phyloP scores from a whole-genome alignment of 2,329 filamentous ascomycete genomes.

The Colletotrichum gigasporum region DNA sequence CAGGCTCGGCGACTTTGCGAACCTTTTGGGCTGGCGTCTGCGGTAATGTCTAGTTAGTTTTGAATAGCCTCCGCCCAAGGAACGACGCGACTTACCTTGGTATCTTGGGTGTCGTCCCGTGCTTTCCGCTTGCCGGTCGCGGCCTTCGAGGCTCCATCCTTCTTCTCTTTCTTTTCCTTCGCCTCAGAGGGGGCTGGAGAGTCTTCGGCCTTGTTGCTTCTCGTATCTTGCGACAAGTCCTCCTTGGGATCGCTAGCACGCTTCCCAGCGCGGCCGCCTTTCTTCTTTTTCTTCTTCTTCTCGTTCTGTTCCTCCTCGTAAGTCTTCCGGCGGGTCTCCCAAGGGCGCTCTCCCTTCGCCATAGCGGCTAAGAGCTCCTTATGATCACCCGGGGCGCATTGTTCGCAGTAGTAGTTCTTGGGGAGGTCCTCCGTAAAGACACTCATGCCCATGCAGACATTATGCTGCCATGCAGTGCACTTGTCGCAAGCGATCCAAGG shows the following conservation, averaged over 20 bases:
- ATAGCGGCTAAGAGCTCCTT: constrained; percentile 82
- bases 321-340: constrained; percentile 75
- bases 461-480: constrained; percentile 96
- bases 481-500: constrained; percentile 96
- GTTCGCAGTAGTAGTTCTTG: constrained; percentile 91
- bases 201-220: constrained; percentile 43
- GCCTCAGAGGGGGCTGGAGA: constrained; percentile 51
- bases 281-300: constrained; percentile 61
- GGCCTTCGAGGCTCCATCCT: constrained; percentile 52
- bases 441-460: constrained; percentile 89
- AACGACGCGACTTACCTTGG: constrained; percentile 52
- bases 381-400: constrained; percentile 87
- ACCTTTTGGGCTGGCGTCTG: constrained; percentile 57
- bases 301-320: constrained; percentile 70
- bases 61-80: too few relatives aligned
- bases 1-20: constrained; percentile 65
- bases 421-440: constrained; percentile 81
- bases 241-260: constrained; percentile 71
- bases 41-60: neutral
- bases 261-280: constrained; percentile 70
- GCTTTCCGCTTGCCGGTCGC: constrained; percentile 65
- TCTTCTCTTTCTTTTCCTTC: constrained; percentile 58
- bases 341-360: constrained; percentile 82
- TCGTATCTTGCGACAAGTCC: constrained; percentile 34
- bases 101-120: constrained; percentile 62